Base-by-base conservation (phyloP, 768 basidiomycete species). In the Mycena amicta region DNA sequence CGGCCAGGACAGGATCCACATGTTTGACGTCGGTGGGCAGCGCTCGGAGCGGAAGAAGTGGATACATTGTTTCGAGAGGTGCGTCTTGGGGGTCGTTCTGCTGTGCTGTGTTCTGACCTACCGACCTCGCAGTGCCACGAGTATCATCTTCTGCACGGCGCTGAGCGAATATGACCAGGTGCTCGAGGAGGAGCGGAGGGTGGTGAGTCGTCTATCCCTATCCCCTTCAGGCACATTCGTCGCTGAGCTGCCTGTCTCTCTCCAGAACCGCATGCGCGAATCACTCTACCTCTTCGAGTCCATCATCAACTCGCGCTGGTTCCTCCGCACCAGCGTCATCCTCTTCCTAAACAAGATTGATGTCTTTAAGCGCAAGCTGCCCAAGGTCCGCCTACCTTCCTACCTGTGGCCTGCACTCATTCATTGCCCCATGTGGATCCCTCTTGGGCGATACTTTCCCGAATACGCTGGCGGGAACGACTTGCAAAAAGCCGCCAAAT, bases 401-500 rank as follows among this genome's bases (percentile, higher is more conserved):
- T 39, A n/a, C 2, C 26, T 23, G n/a, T 30, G 16, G 31, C 1
- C 20, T 33, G 12, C 26, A 26, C 30, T 1, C 16, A 20, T 20
- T 6, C 22, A 15, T 13, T 13, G 12, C 26, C 13, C 6, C 26
- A 26, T 15, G 18, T 33, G 57, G 62, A 79, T 83, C 1, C 83
- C 82, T 4, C 63, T 86, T 15, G 83, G 83, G 53, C 68, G 71
- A 53, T 83, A 84, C 67, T 89, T 88, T 65, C 81, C 87, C 13
- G 87, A 89, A 62, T 89, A 89, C 70, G 83, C 85, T 6, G 86
- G 86, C 27, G 87, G 87, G 11, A 69, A 83, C 20, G 86, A 89
- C 61, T 86, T 90, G 71, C 89, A 88, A 71, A 90, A 90, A 69
- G 88, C 87, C 1, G 88, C 88, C 0, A 89, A 89, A 62, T 90